phyloP scores from a whole-genome alignment of 1,284 basidiomycete species.

The Meira miltonrushii region DNA sequence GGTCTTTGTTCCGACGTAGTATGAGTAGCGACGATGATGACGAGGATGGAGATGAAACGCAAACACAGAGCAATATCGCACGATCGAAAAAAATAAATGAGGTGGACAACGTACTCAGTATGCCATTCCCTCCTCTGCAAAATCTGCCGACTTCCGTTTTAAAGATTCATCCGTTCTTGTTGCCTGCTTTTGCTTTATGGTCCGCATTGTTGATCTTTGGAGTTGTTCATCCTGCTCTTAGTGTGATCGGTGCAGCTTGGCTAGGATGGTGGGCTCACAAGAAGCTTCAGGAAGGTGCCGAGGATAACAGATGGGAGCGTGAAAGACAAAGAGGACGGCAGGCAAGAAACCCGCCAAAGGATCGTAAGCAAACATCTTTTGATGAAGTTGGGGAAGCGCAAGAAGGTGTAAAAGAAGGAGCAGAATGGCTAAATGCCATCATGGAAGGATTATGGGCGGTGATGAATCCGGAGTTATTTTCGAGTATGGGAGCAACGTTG shows the following conservation, averaged over 20 bases:
- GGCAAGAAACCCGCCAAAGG: neutral
- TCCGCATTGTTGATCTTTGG: conserved; percentile 13
- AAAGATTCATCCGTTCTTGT: conserved; percentile 14
- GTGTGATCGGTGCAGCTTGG: conserved; percentile 20
- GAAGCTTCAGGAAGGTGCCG: conserved; percentile 9
- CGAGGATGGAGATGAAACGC: neutral
- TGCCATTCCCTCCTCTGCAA: conserved; percentile 20
- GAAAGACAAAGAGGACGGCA: conserved; percentile 18
- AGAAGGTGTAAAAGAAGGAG: conserved; percentile 19
- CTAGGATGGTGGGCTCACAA: conserved; percentile 27
- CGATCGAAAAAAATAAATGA: neutral
- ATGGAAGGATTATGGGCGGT: conserved; percentile 26
- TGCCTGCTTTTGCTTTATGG: conserved; percentile 23
- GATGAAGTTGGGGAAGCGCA: neutral
- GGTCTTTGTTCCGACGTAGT: no score
- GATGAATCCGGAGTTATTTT: conserved; percentile 31
- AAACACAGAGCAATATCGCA: neutral
- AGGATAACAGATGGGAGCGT: conserved; percentile 26
- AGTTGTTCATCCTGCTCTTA: conserved; percentile 11
- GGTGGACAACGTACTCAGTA: conserved; percentile 16
- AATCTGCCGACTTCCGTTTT: conserved; percentile 16
- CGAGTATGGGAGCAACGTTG: conserved; percentile 22
- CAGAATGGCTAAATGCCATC: conserved; percentile 36
- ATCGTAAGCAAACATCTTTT: no score
- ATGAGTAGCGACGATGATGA: no score